These are phyloP conservation scores for Friedmanniomyces endolithicus DNA, from an alignment of 495 filamentous ascomycete genomes.

Conservation along the genomic window DNA sequence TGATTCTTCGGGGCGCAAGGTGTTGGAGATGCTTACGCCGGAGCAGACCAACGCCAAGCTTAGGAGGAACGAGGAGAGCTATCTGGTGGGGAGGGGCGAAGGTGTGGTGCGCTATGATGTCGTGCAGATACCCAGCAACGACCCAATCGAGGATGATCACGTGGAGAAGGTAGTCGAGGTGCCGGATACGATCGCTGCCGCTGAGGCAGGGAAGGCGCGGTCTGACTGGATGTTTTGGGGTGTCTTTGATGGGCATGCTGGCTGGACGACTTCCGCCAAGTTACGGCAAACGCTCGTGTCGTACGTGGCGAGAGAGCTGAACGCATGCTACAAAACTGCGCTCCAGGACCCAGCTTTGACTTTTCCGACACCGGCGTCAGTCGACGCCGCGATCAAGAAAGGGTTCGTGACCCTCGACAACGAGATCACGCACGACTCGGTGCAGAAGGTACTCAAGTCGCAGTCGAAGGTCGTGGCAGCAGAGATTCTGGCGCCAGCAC, in stretches of 20 bases:
- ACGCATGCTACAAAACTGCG: constrained; percentile 72
- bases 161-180: constrained; percentile 93
- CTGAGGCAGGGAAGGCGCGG: constrained; percentile 39
- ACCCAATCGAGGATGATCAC: constrained; percentile 97
- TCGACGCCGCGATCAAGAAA: constrained; percentile 84
- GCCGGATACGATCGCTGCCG: constrained; percentile 42
- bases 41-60: constrained; percentile 88
- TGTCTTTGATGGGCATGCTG: constrained; percentile 93
- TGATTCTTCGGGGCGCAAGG: constrained; percentile 64
- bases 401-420: constrained; percentile 82
- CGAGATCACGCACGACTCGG: constrained; percentile 83
- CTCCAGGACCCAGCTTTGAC: constrained; percentile 46
- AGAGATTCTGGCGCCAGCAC: constrained; percentile 79
- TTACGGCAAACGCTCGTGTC: constrained; percentile 81
- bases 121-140: constrained; percentile 89
- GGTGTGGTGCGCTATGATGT: constrained; percentile 92
- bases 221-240: constrained; percentile 99
- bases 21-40: constrained; percentile 89
- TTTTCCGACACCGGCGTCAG: constrained; percentile 55
- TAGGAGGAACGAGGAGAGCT: constrained; percentile 79
- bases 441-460: constrained; percentile 74
- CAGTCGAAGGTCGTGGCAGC: constrained; percentile 78
- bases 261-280: constrained; percentile 97
- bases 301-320: constrained; percentile 89
- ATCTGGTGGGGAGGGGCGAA: constrained; percentile 74